Percentiles rank a stretch among this genome's conserved stretches.
These are phyloP conservation scores for Grosmannia clavigera DNA, from an alignment of 2,329 filamentous ascomycete species.

Conservation along the genomic window DNA sequence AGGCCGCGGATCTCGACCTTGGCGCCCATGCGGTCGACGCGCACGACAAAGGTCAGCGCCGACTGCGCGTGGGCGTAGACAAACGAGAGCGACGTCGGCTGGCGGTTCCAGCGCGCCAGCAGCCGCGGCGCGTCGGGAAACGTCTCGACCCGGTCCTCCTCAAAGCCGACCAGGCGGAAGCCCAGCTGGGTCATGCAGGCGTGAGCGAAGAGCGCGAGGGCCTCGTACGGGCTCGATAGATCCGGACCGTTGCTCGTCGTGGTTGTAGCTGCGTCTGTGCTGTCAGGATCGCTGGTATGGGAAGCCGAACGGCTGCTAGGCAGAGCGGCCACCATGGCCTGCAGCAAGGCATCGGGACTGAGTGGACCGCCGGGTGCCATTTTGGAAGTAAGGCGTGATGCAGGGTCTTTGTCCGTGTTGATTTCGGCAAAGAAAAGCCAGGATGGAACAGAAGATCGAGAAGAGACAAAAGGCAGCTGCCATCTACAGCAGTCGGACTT, in stretches of 20 bases:
- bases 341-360: constrained; percentile 33
- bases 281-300: neutral
- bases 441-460: neutral
- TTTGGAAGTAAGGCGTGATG: neutral
- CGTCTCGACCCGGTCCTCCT: constrained; percentile 39
- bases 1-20: constrained; percentile 78
- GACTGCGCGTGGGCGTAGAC: constrained; percentile 80
- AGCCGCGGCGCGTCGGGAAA: constrained; percentile 36
- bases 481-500: neutral
- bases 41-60: constrained; percentile 71
- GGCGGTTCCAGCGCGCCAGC: constrained; percentile 68
- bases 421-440: neutral
- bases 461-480: too few relatives aligned
- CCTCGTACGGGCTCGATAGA: constrained; percentile 64
- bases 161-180: constrained; percentile 72
- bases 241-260: constrained; percentile 27
- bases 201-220: constrained; percentile 71
- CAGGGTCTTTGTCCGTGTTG: neutral
- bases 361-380: constrained; percentile 19
- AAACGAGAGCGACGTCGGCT: constrained; percentile 61
- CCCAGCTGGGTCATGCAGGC: constrained; percentile 69
- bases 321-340: constrained; percentile 46
- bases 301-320: constrained; percentile 12
- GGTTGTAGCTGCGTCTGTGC: neutral
- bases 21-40: constrained; percentile 66